Evolutionary conservation across 352 stramenopile species (phyloP).

Genomic region (Pythium oligandrum): DNA sequence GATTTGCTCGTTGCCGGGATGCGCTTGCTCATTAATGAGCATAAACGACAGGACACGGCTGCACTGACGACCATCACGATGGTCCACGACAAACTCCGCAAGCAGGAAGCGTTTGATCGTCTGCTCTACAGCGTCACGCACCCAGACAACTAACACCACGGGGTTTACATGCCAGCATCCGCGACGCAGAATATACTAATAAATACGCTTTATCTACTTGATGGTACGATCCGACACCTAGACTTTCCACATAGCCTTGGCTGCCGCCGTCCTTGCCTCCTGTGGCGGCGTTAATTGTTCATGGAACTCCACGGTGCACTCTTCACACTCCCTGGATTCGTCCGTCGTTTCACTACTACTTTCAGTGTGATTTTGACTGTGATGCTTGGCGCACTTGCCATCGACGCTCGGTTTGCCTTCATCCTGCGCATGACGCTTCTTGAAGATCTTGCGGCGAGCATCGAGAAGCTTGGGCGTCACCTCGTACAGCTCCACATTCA

Average conservation of each 20-base stretch:
- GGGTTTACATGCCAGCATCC: too few species aligned
- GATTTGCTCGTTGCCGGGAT: constrained; percentile 64
- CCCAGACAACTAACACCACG: background rate
- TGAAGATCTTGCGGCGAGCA: constrained; percentile 46
- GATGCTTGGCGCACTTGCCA: constrained; percentile 16
- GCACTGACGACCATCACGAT: constrained; percentile 27
- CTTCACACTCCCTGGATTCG: constrained; percentile 8
- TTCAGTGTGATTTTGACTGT: constrained; percentile 2
- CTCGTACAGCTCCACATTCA: constrained; percentile 58
- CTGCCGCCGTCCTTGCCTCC: constrained; percentile 1
- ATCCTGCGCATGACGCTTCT: constrained; percentile 28
- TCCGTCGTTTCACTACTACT: constrained; percentile 29
- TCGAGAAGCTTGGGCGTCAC: constrained; percentile 54
- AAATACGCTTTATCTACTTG: too few species aligned
- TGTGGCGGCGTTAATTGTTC: constrained; percentile 33
- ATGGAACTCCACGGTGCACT: constrained; percentile 34
- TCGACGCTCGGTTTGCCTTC: constrained; percentile 16
- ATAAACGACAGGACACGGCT: constrained; percentile 37
- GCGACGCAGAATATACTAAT: too few species aligned
- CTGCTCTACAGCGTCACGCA: constrained; percentile 8
- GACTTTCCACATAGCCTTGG: too few species aligned
- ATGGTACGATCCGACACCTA: too few species aligned
- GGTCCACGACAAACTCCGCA: constrained; percentile 12
- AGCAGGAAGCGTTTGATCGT: constrained; percentile 14
- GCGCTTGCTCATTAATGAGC: constrained; percentile 52